phyloP scores from a whole-genome alignment of 2,329 filamentous ascomycete genomes.

The Aaosphaeria pasadenensis region DNA sequence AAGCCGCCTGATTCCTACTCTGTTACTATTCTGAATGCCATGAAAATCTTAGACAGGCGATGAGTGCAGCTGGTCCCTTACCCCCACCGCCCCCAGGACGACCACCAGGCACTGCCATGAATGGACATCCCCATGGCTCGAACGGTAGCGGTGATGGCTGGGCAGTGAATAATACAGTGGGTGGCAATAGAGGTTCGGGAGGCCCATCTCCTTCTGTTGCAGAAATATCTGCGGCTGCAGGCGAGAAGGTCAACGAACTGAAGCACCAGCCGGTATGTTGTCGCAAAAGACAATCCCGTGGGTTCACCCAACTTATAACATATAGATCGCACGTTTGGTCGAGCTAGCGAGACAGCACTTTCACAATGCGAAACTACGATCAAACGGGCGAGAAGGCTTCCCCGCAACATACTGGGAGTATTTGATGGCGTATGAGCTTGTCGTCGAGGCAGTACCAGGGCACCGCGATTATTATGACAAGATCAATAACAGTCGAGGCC shows the following conservation, averaged over 20 bases:
- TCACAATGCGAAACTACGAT: constrained; percentile 53
- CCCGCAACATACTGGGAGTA: constrained; percentile 82
- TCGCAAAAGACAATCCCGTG: background rate
- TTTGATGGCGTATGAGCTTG: constrained; percentile 75
- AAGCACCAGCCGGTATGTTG: constrained; percentile 24
- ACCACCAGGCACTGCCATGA: constrained; percentile 25
- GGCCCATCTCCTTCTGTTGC: constrained; percentile 39
- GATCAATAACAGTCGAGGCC: constrained; percentile 55
- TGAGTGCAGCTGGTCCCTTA: constrained; percentile 39
- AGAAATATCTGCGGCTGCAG: constrained; percentile 42
- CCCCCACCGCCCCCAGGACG: constrained; percentile 29
- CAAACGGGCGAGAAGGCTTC: constrained; percentile 46
- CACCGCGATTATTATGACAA: constrained; percentile 69
- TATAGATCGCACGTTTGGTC: constrained; percentile 40
- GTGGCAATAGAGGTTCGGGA: constrained; percentile 15
- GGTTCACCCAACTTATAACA: constrained; percentile 11
- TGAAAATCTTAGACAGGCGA: constrained; percentile 14
- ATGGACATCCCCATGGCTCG: constrained; percentile 24
- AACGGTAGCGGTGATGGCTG: constrained; percentile 17
- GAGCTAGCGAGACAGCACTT: constrained; percentile 41
- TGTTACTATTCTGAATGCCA: constrained; percentile 10
- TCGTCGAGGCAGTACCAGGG: constrained; percentile 70
- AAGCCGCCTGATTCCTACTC: too few relatives aligned
- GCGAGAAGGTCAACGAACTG: constrained; percentile 30
- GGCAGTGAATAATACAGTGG: constrained; percentile 22